phyloP scores from a whole-genome alignment of 1,284 basidiomycete genomes.

The Ustilago sp. region DNA sequence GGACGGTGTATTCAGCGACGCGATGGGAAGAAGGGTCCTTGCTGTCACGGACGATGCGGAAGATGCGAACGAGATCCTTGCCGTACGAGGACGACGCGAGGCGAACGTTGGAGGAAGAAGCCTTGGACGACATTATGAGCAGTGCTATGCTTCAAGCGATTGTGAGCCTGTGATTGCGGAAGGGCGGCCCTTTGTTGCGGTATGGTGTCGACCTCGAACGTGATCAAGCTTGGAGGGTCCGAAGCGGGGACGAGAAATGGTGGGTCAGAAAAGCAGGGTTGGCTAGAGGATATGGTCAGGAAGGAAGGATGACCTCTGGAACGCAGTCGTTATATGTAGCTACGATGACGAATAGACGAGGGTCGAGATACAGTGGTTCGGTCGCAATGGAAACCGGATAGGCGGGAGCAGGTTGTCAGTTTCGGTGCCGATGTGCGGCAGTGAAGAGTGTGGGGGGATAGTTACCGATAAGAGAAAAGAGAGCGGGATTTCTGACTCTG shows the following conservation, averaged over 20 bases:
- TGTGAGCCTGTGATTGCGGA: background rate
- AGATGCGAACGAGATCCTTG: conserved; percentile 62
- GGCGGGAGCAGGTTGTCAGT: conserved; percentile 1
- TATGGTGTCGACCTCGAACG: background rate
- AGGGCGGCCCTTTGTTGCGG: background rate
- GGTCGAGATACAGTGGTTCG: conserved; percentile 11
- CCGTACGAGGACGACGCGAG: conserved; percentile 59
- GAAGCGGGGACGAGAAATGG: background rate
- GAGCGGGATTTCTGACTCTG: conserved; percentile 1
- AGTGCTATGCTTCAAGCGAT: background rate
- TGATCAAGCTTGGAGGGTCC: background rate
- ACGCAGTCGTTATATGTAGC: conserved; percentile 9
- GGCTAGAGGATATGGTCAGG: background rate
- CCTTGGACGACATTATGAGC: conserved; percentile 38
- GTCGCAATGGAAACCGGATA: conserved; percentile 1
- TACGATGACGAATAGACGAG: conserved; percentile 7
- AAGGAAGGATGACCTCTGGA: background rate
- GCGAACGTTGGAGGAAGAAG: conserved; percentile 49
- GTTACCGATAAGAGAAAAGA: conserved; percentile 5
- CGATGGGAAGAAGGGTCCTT: conserved; percentile 51
- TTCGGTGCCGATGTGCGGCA: background rate
- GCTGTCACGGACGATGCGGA: conserved; percentile 58
- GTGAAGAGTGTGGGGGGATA: background rate
- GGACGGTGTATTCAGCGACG: conserved; percentile 61
- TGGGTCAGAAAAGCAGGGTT: background rate